Percentiles rank a stretch among this genome's conserved stretches.
Evolutionary conservation across 2,329 filamentous ascomycete genomes (phyloP).

Genomic region (Penicillium frequentans): DNA sequence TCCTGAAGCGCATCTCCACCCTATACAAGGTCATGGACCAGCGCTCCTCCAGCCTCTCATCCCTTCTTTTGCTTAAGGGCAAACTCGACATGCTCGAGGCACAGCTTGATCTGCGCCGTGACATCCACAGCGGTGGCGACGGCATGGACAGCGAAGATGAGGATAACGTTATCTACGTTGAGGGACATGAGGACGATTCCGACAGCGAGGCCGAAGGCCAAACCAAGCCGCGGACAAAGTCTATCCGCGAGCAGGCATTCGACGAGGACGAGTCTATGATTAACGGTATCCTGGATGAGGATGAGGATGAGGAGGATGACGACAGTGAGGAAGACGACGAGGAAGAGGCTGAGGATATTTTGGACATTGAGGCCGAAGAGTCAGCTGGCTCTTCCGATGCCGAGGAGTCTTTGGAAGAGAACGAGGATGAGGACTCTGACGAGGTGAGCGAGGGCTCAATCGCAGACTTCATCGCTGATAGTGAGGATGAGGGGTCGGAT

Average conservation of each 20-base stretch:
- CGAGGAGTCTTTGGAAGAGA: constrained; percentile 57
- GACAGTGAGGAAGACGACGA: constrained; percentile 58
- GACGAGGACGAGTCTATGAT: constrained; percentile 46
- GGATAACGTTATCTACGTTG: constrained; percentile 80
- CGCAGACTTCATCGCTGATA: constrained; percentile 49
- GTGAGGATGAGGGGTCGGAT: constrained; percentile 44
- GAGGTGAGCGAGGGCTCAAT: constrained; percentile 57
- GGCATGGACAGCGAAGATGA: constrained; percentile 58
- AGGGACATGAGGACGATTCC: constrained; percentile 68
- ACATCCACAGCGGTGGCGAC: constrained; percentile 57
- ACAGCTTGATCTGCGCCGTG: constrained; percentile 77
- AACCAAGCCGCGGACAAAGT: constrained; percentile 36
- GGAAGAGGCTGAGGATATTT: constrained; percentile 41
- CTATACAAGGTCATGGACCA: constrained; percentile 87
- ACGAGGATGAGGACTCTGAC: constrained; percentile 63
- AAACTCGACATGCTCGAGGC: constrained; percentile 93
- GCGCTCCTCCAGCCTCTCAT: constrained; percentile 76
- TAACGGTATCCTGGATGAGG: constrained; percentile 42
- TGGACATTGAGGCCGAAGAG: constrained; percentile 47
- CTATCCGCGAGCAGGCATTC: constrained; percentile 38
- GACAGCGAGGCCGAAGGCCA: constrained; percentile 39
- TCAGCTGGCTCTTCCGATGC: constrained; percentile 43
- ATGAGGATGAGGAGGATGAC: constrained; percentile 52
- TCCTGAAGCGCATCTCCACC: constrained; percentile 73
- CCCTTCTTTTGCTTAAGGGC: constrained; percentile 84